Base-by-base conservation (phyloP, 2,329 filamentous ascomycete species). In the Dichotomopilus funicola region DNA sequence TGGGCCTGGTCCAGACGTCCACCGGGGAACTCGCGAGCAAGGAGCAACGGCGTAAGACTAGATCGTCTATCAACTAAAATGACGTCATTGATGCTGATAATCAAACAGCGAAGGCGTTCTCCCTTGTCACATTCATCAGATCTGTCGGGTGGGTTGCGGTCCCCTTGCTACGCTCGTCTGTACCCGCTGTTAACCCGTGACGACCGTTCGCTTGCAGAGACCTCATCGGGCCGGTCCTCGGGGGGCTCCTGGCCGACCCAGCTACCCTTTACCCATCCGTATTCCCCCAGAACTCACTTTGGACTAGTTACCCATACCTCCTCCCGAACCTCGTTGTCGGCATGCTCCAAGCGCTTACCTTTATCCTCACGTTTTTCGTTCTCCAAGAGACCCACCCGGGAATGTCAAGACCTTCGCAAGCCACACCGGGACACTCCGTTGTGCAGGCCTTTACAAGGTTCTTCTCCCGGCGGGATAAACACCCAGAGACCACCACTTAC, bases 231-330 rank as follows among this genome's bases (percentile, higher is more conserved):
- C 56, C 53, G 27, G 50, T 56, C 5, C 34, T 58, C 1, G 56
- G 56, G 12, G 56, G 56, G 6, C 49, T 58, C 10, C 42, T 58
- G 8, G 56, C 56, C 27, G 34, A 58, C n/a, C 56, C 56, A 10
- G 41, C 35, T 12, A n/a, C 41, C 31, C 6, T 35, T 2, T 58
- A 58, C 19, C 56, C 56, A 31, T 45, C 40, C 3, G 10, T 53
- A 31, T 58, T 58, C 12, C 12, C 53, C 13, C 12, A 3, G 5
- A 38, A 53, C 36, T 58, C 56, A 1, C 5, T 55, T 4, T 58
- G 56, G 56, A 27, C 35, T 9, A n/a, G 3, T 7, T 40, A 53
- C 13, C 53, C 12, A 38, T 55, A 51, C 37, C 42, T 58, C 2
- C 56, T 58, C 3, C 53, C 53, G 6, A 58, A 55, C 12, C 53